These are phyloP conservation scores for Syncephalastrum contaminatum DNA, from an alignment of 371 early-diverging fungal species.

Conservation along the genomic window DNA sequence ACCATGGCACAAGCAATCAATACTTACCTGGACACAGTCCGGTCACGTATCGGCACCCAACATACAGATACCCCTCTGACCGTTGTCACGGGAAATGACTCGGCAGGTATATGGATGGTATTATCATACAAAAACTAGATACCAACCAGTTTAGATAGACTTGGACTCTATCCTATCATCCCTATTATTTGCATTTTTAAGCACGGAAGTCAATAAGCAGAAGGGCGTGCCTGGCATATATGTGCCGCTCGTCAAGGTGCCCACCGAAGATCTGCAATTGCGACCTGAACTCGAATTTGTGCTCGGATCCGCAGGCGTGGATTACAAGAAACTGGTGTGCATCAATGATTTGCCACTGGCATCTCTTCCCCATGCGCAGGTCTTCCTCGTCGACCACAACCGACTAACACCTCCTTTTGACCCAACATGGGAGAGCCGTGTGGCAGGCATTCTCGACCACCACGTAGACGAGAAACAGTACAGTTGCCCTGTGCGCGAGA, in stretches of 20 bases:
- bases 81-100: conserved; percentile 71
- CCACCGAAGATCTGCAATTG: conserved; percentile 57
- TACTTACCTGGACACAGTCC: too few species aligned
- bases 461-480: conserved; percentile 65
- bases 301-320: conserved; percentile 25
- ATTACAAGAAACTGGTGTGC: conserved; percentile 23
- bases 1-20: too few species aligned
- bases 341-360: conserved; percentile 24
- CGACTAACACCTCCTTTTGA: conserved; percentile 45
- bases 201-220: conserved; percentile 6
- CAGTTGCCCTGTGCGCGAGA: conserved; percentile 35
- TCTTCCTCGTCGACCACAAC: conserved; percentile 67
- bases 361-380: conserved; percentile 15
- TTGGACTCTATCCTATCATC: conserved; percentile 70
- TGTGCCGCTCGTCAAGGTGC: conserved; percentile 64
- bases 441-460: conserved; percentile 72
- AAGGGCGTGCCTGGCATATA: conserved; percentile 15
- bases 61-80: too few species aligned
- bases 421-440: conserved; percentile 20
- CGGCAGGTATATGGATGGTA: conserved; percentile 50
- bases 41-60: too few species aligned
- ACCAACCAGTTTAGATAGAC: conserved; percentile 38
- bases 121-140: neutral
- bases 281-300: conserved; percentile 65
- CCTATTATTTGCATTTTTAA: conserved; percentile 54